Base-by-base conservation (phyloP, 164 flowering plant species). In the Akebia trifoliata region DNA sequence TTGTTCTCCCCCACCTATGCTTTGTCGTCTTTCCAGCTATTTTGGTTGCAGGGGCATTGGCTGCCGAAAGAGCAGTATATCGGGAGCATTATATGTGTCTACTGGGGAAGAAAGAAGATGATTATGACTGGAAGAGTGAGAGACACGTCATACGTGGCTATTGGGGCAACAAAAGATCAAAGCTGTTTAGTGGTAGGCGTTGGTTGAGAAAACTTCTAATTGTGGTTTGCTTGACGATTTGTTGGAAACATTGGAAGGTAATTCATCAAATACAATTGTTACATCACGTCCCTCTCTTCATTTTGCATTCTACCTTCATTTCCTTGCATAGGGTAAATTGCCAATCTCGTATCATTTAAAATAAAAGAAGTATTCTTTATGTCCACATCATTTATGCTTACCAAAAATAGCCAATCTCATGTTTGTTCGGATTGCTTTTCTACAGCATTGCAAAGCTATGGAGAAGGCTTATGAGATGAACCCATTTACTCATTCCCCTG, bases 31-130 rank as follows among this genome's bases (percentile, higher is more conserved):
- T 84, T 56, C 96, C 96, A 15, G 50, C 86, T 43, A 50, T 87
- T 59, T 64, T 85, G 22, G 71, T 79, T 9, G 56, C 66, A 25
- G 69, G 54, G 18, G 79, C 72, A 47, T 59, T 93, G 58, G 80
- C 78, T 70, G 82, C 82, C 11, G 99, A 93, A 69, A 77, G 72
- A 66, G 79, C 55, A 17, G 56, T 65, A 29, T 73, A 74, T 54
- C 63, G 65, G 46, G 74, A 69, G 36, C 71, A 78, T 54, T 45
- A 72, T 59, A 65, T 78, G 21, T 73, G 79, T 30, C 58, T 63
- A 56, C 78, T 82, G 1, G 84, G 87, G 25, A 93, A 90, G 73
- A 93, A 93, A 66, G 75, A 81, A 65, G 97, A 90, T 69, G 97
- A 80, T 56, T 32, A 62, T 57, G 47, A 31, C 7, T 35, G 14